Evolutionary conservation across 768 basidiomycete genomes (phyloP), one percentile per base, ranked within the genome.

Genomic region (Candolleomyces eurysporus): DNA sequence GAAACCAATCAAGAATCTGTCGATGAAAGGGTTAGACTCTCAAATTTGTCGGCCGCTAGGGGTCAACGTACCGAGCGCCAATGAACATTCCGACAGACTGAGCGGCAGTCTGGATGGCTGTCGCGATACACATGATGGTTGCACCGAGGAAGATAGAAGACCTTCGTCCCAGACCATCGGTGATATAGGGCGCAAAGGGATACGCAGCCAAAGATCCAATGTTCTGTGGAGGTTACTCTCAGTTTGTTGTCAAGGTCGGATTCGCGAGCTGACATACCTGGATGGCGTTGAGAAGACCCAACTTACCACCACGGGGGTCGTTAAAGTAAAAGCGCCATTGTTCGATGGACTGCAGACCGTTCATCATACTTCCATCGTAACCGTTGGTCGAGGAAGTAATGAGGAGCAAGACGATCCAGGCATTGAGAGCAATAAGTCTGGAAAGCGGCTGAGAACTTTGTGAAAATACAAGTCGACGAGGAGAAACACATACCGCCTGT

Each of bases 291-390:
- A 91, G 79, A n/a, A 91, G 72, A 69, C 89, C 88, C 36, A 90
- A 79, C 66, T 74, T 85, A 39, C 82, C 77, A 48, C 82, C 81
- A 17, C 76, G 72, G 16, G 91, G 90, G 57, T 76, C 19, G 60
- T 78, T 62, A 71, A 92, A 92, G 68, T 84, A 88, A 7, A 62
- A 49, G 51, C 78, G 71, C 91, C 91, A 92, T 64, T 87, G 83
- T 16, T 67, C 58, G 61, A 91, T 76, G 51, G 83, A 82, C 73
- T 92, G 90, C 48, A 92, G 77, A 70, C 87, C 88, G 72, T 91
- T 90, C 89, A 90, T 88, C 84, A 90, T 85, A 71, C 84, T 86
- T 61, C 88, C 87, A 67, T 91, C 90, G 68, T 86, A 91, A 54
- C 89, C 90, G 70, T 85, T 89, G 51, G 86, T 89, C 13, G 87